Base-by-base conservation (phyloP, 495 filamentous ascomycete species). In the Podospora pseudoanserina region DNA sequence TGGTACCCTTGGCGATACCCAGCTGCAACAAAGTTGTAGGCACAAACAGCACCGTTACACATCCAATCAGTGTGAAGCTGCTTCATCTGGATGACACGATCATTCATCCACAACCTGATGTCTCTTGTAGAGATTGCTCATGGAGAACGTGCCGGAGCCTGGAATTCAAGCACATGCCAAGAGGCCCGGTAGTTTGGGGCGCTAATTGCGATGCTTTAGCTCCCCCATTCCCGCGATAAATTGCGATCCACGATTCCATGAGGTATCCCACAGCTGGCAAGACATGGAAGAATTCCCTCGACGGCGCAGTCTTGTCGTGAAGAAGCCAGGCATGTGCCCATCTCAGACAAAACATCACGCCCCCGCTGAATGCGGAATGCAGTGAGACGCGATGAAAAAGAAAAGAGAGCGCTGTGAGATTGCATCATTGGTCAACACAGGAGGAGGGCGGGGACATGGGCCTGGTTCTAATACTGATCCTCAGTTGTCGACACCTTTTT, bases 391-490 rank as follows among this genome's bases (percentile, higher is more conserved):
- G 39, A 49, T 49, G 15, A 49, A 49, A 49, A 49, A 49, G 15
- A 49, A 49, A 49, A 49, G 15, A 49, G 39, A 11, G 39, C 5
- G 39, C 39, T 49, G 39, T 49, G 39, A 49, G 39, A 49, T 49
- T 49, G 13, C 39, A 49, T 49, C 39, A 49, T 49, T 49, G 39
- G 39, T 18, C 39, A 49, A 16, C 39, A 18, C 39, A 49, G 39
- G 39, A 11, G 2, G 39, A 49, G 15, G 39, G 15, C 4, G 39
- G 9, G 2, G 39, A 49, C 9, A 49, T 49, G 39, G 39, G 39
- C 6, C 39, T 49, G 39, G 39, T 2, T 49, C 39, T 49, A 64
- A 70, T 70, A 58, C 34, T 32, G 68, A 65, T 69, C 30, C 64
- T 27, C 68, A 44, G 32, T 58, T 60, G 15, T 1, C 16, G 55